Percentiles rank a stretch among this genome's conserved stretches.
These are phyloP conservation scores for Solanum dulcamara DNA, from an alignment of 257 asterid genomes.

Conservation along the genomic window DNA sequence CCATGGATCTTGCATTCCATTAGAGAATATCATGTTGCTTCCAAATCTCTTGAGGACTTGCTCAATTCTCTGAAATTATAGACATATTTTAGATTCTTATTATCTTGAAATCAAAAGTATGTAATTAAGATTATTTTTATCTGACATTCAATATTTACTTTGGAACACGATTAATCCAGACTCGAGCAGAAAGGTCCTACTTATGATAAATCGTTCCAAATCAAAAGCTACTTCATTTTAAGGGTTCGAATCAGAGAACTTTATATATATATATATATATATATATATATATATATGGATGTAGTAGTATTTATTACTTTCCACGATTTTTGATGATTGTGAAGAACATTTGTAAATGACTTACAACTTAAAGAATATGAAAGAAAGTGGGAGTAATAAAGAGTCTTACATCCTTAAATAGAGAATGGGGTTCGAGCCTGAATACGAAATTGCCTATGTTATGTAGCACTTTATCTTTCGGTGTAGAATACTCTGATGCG, in stretches of 20 bases:
- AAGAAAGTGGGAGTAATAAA: not conserved
- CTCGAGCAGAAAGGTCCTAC: not conserved
- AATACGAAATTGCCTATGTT: not conserved
- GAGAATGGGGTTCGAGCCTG: not conserved
- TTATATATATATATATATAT: rapidly evolving
- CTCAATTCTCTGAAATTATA: slow-evolving; percentile 29
- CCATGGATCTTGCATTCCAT: slow-evolving; percentile 81
- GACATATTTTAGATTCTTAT: not conserved
- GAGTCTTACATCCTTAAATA: not conserved
- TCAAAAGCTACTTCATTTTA: not conserved
- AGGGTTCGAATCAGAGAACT: rapidly evolving
- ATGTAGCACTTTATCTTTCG: not conserved
- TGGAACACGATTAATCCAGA: not conserved
- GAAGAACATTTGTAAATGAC: not conserved
- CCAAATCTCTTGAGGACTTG: slow-evolving; percentile 57
- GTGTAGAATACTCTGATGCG: rapidly evolving
- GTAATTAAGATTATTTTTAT: not conserved
- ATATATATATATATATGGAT: too few relatives aligned
- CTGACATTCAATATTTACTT: rapidly evolving
- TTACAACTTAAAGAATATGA: not conserved
- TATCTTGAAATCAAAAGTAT: not conserved
- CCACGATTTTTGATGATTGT: not conserved
- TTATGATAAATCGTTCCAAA: not conserved
- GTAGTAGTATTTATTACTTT: not conserved
- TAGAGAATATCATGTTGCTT: slow-evolving; percentile 70